Evolutionary conservation across 768 basidiomycete genomes (phyloP).

Genomic region (Russula foetens): DNA sequence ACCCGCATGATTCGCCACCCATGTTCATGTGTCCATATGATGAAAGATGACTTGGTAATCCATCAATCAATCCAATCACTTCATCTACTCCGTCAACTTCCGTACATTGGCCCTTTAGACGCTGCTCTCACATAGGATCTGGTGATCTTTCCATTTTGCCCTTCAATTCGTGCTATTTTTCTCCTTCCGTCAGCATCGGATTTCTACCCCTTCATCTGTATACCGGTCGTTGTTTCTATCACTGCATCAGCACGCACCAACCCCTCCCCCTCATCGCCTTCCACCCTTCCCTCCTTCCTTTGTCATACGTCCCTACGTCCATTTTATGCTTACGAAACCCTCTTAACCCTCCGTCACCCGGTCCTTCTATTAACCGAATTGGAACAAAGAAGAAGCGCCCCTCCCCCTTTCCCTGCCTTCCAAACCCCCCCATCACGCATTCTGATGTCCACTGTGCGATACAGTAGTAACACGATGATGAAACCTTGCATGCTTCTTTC

Average conservation of each 20-base stretch:
- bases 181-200: background rate
- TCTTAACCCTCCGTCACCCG: background rate
- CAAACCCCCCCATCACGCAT: background rate
- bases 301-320: background rate
- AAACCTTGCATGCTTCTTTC: background rate
- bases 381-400: background rate
- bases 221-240: background rate
- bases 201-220: background rate
- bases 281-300: background rate
- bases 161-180: background rate
- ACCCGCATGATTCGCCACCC: too few species aligned
- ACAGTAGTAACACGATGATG: background rate
- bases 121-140: background rate
- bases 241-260: background rate
- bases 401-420: background rate
- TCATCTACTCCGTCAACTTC: background rate
- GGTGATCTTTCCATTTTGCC: background rate
- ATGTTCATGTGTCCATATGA: background rate
- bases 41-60: background rate
- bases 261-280: too few species aligned
- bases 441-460: conserved; percentile 1
- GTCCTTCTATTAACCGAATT: background rate
- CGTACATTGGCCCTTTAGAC: background rate
- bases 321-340: background rate
- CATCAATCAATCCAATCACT: background rate